Percentiles rank a stretch among this genome's conserved stretches.
phyloP scores from a whole-genome alignment of 257 asterid genomes.

The Solanum peruvianum region DNA sequence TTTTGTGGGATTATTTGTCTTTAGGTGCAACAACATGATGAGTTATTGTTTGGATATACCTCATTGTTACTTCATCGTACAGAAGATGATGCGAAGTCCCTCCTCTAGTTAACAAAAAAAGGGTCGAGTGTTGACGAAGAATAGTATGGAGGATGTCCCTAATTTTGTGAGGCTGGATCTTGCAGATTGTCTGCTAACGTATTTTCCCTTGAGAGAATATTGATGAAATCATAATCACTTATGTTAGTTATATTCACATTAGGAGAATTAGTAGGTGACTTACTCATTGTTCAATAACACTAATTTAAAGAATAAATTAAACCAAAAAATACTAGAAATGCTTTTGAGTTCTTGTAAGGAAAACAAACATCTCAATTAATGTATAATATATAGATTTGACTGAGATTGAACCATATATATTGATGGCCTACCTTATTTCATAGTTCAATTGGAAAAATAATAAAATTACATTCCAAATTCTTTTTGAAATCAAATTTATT shows the following conservation, averaged over 20 bases:
- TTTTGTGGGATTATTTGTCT: neutral
- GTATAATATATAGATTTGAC: neutral
- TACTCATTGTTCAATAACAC: neutral
- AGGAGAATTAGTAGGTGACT: neutral
- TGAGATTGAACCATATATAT: neutral
- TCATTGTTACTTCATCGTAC: neutral
- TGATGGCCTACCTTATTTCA: no score
- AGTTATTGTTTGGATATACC: neutral
- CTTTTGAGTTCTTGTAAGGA: neutral
- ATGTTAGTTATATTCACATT: no score
- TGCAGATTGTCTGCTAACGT: neutral
- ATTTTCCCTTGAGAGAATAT: neutral
- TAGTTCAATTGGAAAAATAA: no score
- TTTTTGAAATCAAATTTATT: no score
- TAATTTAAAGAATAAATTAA: no score
- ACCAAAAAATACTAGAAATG: neutral
- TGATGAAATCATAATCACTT: neutral
- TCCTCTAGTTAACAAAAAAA: neutral
- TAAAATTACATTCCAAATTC: no score
- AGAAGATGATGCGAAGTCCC: neutral
- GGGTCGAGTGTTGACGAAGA: neutral
- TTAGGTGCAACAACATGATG: neutral
- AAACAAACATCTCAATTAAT: neutral
- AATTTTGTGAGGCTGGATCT: neutral
- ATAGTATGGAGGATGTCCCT: neutral